Evolutionary conservation across 768 basidiomycete species (phyloP), one percentile per base, ranked within the genome.

Genomic region (Psilocybe cyanescens): DNA sequence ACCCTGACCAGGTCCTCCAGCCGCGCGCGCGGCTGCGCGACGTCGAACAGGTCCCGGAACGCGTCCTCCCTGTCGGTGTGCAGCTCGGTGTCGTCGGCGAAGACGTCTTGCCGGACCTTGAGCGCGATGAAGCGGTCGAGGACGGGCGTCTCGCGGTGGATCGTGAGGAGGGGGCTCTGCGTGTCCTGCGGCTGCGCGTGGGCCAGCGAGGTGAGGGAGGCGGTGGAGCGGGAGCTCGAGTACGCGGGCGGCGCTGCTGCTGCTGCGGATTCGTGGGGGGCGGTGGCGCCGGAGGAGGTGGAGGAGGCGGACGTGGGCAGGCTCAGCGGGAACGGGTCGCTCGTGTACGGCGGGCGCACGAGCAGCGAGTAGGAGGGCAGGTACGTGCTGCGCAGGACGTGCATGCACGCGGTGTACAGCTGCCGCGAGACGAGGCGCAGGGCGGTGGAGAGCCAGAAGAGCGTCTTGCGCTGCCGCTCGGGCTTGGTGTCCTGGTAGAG

Each of bases 51-150:
- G 67, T 94, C 92, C 61, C 86, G 86, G 78, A 90, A 94, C 8
- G 83, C 81, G 70, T 92, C 91, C 57, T 89, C 87, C 11, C 88
- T 80, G 67, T 89, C 88, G 50, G 92, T 83, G 66, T 94, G 91
- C 24, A 94, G 80, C 69, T 86, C 85, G 2, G 83, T 81, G 51
- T 92, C 89, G 73, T 93, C 91, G 44, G 81, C 76, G 79, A 88
- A 87, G 47, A 93, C 81, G 73, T 94, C 93, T 69, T 94, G 89
- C 19, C 84, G 86, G 55, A 91, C 88, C 74, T 90, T 91, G 68
- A 94, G 83, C 3, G 86, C 85, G 51, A 95, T 89, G 79, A 91
- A 94, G 60, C 82, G 81, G 76, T 95, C 93, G 19, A 95, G 83
- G 16, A 89, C 81, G 58, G 76, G 73, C 0, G 92, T 91, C 70